A percentile compares a stretch with the other conserved stretches of the same genome.
Conservation (phyloP, 352 stramenopile species). For the Pythium phragmitis region DNA sequence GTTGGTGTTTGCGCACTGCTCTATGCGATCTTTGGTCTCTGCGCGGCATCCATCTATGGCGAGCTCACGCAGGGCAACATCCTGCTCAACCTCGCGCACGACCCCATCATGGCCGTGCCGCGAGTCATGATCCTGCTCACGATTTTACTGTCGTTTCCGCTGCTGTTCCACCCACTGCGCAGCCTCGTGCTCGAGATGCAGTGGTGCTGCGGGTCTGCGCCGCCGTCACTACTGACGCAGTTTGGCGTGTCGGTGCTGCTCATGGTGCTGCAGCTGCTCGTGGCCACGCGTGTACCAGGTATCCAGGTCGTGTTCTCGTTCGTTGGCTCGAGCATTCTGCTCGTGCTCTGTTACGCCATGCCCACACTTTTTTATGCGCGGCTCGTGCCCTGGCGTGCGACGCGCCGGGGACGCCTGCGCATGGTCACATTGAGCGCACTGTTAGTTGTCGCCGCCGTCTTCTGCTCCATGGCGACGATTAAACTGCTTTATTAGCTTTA, state of each 20-base stretch:
- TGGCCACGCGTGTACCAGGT: slow-evolving; percentile 25
- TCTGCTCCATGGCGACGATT: slow-evolving; percentile 60
- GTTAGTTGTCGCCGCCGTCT: slow-evolving; percentile 41
- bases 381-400: slow-evolving; percentile 45
- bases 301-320: slow-evolving; percentile 72
- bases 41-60: slow-evolving; percentile 61
- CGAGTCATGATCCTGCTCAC: slow-evolving; percentile 65
- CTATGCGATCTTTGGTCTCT: slow-evolving; percentile 66
- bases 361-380: slow-evolving; percentile 56
- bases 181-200: slow-evolving; percentile 65
- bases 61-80: slow-evolving; percentile 67
- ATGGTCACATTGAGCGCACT: slow-evolving; percentile 34
- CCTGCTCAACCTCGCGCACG: slow-evolving; percentile 69
- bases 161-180: slow-evolving; percentile 70
- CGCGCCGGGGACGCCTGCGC: slow-evolving; percentile 24
- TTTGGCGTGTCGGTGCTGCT: slow-evolving; percentile 26
- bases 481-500: slow-evolving; percentile 20
- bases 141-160: slow-evolving; percentile 73
- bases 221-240: slow-evolving; percentile 31
- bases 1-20: slow-evolving; percentile 49
- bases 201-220: slow-evolving; percentile 25
- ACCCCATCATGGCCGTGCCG: slow-evolving; percentile 70
- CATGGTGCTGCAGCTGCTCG: slow-evolving; percentile 25
- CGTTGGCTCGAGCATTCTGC: slow-evolving; percentile 66
- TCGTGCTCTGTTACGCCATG: slow-evolving; percentile 75